Evolutionary conservation across 2,329 filamentous ascomycete genomes (phyloP), one percentile per base, ranked within the genome.

Genomic region (Cercospora zeina): DNA sequence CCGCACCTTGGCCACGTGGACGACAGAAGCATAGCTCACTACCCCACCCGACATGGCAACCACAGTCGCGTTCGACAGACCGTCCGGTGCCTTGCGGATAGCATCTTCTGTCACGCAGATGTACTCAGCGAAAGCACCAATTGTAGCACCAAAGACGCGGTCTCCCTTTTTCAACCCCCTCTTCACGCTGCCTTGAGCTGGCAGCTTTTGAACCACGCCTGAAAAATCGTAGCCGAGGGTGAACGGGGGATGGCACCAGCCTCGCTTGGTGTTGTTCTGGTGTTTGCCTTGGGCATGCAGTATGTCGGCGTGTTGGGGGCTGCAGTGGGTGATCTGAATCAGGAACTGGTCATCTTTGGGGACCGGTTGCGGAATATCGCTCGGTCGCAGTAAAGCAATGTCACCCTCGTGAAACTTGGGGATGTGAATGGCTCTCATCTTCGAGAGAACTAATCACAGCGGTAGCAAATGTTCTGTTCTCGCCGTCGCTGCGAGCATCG

Each of bases 251-350:
- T 76, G 76, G 37, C 84, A 79, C 58, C 84, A 79, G n/a, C 77
- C 78, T 31, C 75, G 77, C 54, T 73, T 73, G 19, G 68, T 62
- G 54, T 74, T 71, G 70, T 87, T 87, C 68, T 87, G 84, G 68
- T 87, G 85, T 65, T 81, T 79, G 7, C 84, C 85, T 68, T 78
- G 78, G 2, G 81, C 82, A 69, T 87, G 86, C 51, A 87, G 78
- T 8, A 84, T 79, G 68, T 87, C 85, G 53, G 86, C 83, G 69
- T 85, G 85, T 58, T 86, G 86, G 21, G 85, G 76, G 3, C 83
- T 82, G 58, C 81, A 81, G 62, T 84, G 83, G 1, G 81, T 81
- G 56, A 86, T 79, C 58, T 76, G 76, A 39, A 85, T 72, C 16
- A 83, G 67, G 34, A 79, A 75, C 62, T 80, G 72, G 31, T 72